A percentile compares a stretch with the other conserved stretches of the same genome.
These are phyloP conservation scores for Talaromyces sp. DNA, from an alignment of 2,329 filamentous ascomycete genomes.

Conservation along the genomic window DNA sequence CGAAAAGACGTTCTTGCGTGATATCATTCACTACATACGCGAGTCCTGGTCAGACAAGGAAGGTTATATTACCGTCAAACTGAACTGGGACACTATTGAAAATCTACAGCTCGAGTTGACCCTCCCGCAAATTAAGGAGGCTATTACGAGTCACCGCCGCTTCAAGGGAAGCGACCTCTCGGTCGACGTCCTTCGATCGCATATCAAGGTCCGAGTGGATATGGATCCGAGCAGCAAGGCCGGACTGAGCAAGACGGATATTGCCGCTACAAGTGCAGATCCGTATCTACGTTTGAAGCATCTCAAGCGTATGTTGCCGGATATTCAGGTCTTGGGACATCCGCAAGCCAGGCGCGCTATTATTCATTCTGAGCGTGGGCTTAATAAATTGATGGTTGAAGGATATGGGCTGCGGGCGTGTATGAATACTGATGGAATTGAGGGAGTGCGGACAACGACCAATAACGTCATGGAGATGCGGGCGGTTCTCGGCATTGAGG, in stretches of 20 bases:
- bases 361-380: constrained; percentile 73
- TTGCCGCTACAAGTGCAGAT: constrained; percentile 42
- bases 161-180: constrained; percentile 65
- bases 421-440: constrained; percentile 89
- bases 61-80: constrained; percentile 73
- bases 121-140: constrained; percentile 67
- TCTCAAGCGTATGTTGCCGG: constrained; percentile 75
- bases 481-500: constrained; percentile 90
- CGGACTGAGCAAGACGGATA: constrained; percentile 41
- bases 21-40: constrained; percentile 76
- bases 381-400: constrained; percentile 78
- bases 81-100: constrained; percentile 75
- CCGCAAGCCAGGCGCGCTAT: constrained; percentile 81
- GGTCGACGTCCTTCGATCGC: constrained; percentile 48
- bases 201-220: constrained; percentile 71
- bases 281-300: constrained; percentile 68
- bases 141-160: constrained; percentile 78
- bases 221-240: constrained; percentile 35
- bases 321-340: constrained; percentile 86
- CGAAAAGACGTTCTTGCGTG: constrained; percentile 87
- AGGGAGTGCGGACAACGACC: constrained; percentile 68
- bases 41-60: constrained; percentile 80
- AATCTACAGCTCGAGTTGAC: constrained; percentile 78
- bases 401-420: constrained; percentile 86
- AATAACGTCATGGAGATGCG: constrained; percentile 90